Evolutionary conservation across 2,329 filamentous ascomycete genomes (phyloP).

Genomic region (Monilinia fructicola): DNA sequence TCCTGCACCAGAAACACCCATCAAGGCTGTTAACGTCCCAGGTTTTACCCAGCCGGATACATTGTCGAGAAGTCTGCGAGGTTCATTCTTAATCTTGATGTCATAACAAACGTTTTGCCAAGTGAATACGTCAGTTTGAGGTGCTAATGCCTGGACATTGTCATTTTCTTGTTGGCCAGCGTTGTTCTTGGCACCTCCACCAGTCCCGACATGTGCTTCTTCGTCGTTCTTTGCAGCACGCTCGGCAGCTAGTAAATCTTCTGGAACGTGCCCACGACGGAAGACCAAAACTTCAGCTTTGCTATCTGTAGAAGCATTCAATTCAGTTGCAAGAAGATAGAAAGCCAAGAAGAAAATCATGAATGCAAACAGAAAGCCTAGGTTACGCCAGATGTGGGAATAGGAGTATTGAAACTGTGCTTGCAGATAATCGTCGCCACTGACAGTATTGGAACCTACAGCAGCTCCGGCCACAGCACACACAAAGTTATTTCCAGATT

Average conservation of each 20-base stretch:
- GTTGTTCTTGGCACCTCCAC: conserved; percentile 26
- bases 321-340: conserved; percentile 66
- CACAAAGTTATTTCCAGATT: conserved; percentile 45
- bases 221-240: conserved; percentile 36
- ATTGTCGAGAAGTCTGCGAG: conserved; percentile 64
- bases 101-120: conserved; percentile 63
- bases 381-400: conserved; percentile 49
- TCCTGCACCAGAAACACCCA: conserved; percentile 75
- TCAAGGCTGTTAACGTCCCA: conserved; percentile 66
- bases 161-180: conserved; percentile 32
- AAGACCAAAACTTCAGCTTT: conserved; percentile 78
- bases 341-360: conserved; percentile 59
- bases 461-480: conserved; percentile 61
- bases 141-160: conserved; percentile 34
- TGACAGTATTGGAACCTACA: conserved; percentile 52
- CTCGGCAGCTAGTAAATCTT: conserved; percentile 44
- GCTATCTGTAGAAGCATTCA: conserved; percentile 63
- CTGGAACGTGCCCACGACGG: conserved; percentile 54
- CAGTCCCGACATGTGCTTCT: conserved; percentile 27
- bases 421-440: conserved; percentile 58
- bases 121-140: conserved; percentile 40
- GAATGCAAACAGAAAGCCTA: conserved; percentile 68
- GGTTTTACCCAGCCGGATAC: conserved; percentile 75
- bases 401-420: conserved; percentile 58
- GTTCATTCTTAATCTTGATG: conserved; percentile 66